Evolutionary conservation across 805 yeast genomes (phyloP).

Genomic region (Kuraishia ogatae): DNA sequence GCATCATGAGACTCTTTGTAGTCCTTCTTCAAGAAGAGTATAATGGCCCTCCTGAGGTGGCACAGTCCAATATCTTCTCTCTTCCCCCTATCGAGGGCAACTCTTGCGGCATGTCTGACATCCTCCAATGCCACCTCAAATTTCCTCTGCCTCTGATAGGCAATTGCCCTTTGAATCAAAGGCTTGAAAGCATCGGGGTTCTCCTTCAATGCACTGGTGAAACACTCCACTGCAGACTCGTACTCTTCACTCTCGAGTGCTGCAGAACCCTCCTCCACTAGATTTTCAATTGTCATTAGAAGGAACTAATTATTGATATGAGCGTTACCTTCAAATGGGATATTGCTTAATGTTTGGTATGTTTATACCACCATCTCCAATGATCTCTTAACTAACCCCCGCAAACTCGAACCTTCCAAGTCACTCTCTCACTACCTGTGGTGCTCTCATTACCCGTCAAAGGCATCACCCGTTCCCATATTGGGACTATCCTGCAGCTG

Average conservation of each 20-base stretch:
- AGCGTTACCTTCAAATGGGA: no score
- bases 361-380: no score
- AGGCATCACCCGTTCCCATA: not conserved
- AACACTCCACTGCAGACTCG: conserved; percentile 32
- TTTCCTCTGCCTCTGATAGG: conserved; percentile 36
- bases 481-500: not conserved
- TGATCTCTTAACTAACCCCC: not conserved
- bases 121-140: conserved; percentile 40
- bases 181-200: conserved; percentile 39
- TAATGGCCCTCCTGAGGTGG: conserved; percentile 39
- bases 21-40: conserved; percentile 34
- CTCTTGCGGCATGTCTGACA: conserved; percentile 32
- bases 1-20: conserved; percentile 30
- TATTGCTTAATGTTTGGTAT: no score
- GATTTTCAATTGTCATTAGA: conserved; percentile 23
- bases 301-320: no score
- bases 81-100: conserved; percentile 38
- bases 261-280: conserved; percentile 25
- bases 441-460: not conserved
- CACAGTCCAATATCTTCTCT: conserved; percentile 37
- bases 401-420: not conserved
- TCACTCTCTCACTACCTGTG: not conserved
- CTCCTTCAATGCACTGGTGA: conserved; percentile 30
- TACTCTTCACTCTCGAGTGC: conserved; percentile 38
- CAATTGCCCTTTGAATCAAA: conserved; percentile 37